A percentile compares a stretch with the other conserved stretches of the same genome.
These are phyloP conservation scores for Beauveria caledonica DNA, from an alignment of 2,329 filamentous ascomycete genomes.

Conservation along the genomic window DNA sequence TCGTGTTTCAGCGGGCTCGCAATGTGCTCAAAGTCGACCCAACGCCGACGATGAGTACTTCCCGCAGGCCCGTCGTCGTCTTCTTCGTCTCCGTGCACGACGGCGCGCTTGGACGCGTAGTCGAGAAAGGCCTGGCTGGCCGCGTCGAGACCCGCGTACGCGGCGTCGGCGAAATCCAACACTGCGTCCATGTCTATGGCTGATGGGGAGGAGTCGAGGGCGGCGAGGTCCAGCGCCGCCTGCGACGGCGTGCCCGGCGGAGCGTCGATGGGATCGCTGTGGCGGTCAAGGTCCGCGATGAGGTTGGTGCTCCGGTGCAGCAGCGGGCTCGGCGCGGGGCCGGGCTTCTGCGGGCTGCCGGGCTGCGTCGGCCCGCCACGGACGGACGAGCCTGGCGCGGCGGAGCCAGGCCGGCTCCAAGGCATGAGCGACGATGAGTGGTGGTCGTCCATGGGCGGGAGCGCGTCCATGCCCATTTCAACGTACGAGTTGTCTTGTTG, in stretches of 20 bases:
- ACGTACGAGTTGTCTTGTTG: slow-evolving; percentile 32
- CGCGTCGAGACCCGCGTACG: slow-evolving; percentile 30
- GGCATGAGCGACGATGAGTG: slow-evolving; percentile 45
- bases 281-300: slow-evolving; percentile 35
- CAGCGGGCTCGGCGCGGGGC: slow-evolving; percentile 28
- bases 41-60: slow-evolving; percentile 27
- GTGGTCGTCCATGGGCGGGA: slow-evolving; percentile 58
- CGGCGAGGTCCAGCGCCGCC: slow-evolving; percentile 26
- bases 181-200: slow-evolving; percentile 18
- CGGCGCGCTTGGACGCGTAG: slow-evolving; percentile 32
- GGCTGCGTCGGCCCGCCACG: slow-evolving; percentile 18
- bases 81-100: slow-evolving; percentile 24
- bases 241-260: slow-evolving; percentile 14
- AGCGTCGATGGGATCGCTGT: slow-evolving; percentile 31
- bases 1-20: slow-evolving; percentile 49
- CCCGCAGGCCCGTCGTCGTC: slow-evolving; percentile 14
- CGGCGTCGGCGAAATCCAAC: slow-evolving; percentile 15
- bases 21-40: slow-evolving; percentile 61
- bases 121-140: slow-evolving; percentile 39
- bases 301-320: slow-evolving; percentile 28
- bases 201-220: slow-evolving; percentile 22
- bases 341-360: slow-evolving; percentile 28
- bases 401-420: slow-evolving; percentile 42
- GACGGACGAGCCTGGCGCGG: slow-evolving; percentile 37
- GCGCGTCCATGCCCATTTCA: slow-evolving; percentile 64